These are phyloP conservation scores for Hyparrhenia diplandra DNA, from an alignment of 176 grass and related monocot genomes.

Conservation along the genomic window DNA sequence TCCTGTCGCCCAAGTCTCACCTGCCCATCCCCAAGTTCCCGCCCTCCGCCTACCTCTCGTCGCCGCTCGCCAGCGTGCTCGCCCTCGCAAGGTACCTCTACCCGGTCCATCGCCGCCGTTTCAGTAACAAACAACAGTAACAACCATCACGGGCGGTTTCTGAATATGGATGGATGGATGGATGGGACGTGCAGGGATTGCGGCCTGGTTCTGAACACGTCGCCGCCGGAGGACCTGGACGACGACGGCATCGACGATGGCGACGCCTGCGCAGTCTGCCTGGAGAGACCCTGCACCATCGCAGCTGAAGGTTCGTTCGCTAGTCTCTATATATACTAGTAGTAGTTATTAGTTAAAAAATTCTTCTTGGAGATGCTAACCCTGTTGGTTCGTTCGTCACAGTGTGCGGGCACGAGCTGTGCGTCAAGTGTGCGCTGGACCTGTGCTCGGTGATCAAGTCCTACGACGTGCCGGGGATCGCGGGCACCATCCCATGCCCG, in stretches of 20 bases:
- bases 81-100: constrained; percentile 60
- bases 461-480: constrained; percentile 37
- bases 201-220: constrained; percentile 34
- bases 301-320: constrained; percentile 43
- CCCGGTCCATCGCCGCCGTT: not conserved
- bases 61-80: constrained; percentile 57
- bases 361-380: not conserved
- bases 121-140: not conserved
- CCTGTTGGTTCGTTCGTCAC: not conserved
- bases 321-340: too few relatives aligned
- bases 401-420: constrained; percentile 86
- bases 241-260: constrained; percentile 20
- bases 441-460: constrained; percentile 76
- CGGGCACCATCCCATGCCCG: constrained; percentile 82
- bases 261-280: constrained; percentile 71
- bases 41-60: constrained; percentile 58
- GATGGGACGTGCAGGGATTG: constrained; percentile 34
- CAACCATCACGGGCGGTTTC: not conserved
- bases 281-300: constrained; percentile 72
- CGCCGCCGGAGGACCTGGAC: constrained; percentile 10
- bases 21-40: constrained; percentile 63
- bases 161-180: not conserved
- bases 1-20: constrained; percentile 54
- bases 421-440: constrained; percentile 69
- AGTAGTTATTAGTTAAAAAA: not conserved